phyloP scores from a whole-genome alignment of 371 early-diverging fungal species.

The Funneliformis caledonium region DNA sequence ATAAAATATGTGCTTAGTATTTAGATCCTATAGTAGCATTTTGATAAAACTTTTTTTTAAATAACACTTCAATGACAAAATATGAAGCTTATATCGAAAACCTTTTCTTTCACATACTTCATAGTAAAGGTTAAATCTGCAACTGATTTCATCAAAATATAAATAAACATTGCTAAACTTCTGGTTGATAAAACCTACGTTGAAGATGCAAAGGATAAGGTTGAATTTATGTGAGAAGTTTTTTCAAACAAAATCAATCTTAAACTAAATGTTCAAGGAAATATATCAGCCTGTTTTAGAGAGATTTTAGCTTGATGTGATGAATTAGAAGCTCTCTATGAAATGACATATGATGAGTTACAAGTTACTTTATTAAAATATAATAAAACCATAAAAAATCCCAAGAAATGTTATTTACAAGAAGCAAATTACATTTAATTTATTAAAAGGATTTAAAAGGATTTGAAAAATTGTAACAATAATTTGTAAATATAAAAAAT shows the following conservation, averaged over 20 bases:
- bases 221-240: slow-evolving; percentile 60
- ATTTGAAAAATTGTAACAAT: not conserved
- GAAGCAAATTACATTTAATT: not conserved
- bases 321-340: slow-evolving; percentile 13
- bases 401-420: not conserved
- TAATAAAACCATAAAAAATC: slow-evolving; percentile 4
- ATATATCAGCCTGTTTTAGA: not conserved
- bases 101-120: no score
- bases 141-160: no score
- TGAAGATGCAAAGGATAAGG: slow-evolving; percentile 63
- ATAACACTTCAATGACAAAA: no score
- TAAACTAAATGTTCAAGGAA: not conserved
- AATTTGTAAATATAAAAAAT: slow-evolving; percentile 29
- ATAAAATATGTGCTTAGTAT: no score
- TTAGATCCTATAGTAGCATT: no score
- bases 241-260: slow-evolving; percentile 53
- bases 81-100: no score
- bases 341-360: not conserved
- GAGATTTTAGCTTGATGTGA: slow-evolving; percentile 10
- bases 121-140: no score
- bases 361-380: not conserved
- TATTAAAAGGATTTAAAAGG: not conserved
- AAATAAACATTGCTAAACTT: no score
- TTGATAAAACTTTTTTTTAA: no score
- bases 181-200: slow-evolving; percentile 7